phyloP scores from a whole-genome alignment of 306 rosid genomes.

The Trifolium fragiferum region DNA sequence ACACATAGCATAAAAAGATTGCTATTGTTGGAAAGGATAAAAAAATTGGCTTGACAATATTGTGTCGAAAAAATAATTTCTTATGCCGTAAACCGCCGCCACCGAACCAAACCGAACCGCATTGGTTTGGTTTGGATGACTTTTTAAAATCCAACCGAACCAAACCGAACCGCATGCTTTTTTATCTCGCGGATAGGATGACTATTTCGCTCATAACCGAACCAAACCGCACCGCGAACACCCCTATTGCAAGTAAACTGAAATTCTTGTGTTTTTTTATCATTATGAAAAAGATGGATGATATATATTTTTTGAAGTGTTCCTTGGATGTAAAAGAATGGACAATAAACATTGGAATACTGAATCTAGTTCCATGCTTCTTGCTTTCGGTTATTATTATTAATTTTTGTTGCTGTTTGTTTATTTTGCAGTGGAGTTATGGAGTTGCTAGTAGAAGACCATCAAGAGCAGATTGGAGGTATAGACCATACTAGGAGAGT shows the following conservation, averaged over 20 bases:
- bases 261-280: not conserved
- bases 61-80: no score
- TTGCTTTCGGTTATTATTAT: constrained; percentile 14
- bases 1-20: no score
- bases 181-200: no score
- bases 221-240: no score
- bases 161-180: no score
- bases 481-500: constrained; percentile 78
- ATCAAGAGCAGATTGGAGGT: constrained; percentile 94
- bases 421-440: constrained; percentile 84
- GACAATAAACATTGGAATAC: constrained; percentile 3
- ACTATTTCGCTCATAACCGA: no score
- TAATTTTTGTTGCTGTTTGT: not conserved
- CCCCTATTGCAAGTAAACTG: constrained; percentile 10
- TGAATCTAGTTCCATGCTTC: constrained; percentile 23
- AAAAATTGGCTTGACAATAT: no score
- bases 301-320: constrained; percentile 6
- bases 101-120: no score
- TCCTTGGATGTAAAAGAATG: constrained; percentile 13
- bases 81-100: no score
- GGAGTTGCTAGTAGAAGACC: constrained; percentile 81
- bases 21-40: no score
- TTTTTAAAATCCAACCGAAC: no score
- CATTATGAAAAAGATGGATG: constrained; percentile 5
- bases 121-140: no score